Evolutionary conservation across 2,329 filamentous ascomycete species (phyloP), one percentile per base, ranked within the genome.

Genomic region (Diaporthe vexans): DNA sequence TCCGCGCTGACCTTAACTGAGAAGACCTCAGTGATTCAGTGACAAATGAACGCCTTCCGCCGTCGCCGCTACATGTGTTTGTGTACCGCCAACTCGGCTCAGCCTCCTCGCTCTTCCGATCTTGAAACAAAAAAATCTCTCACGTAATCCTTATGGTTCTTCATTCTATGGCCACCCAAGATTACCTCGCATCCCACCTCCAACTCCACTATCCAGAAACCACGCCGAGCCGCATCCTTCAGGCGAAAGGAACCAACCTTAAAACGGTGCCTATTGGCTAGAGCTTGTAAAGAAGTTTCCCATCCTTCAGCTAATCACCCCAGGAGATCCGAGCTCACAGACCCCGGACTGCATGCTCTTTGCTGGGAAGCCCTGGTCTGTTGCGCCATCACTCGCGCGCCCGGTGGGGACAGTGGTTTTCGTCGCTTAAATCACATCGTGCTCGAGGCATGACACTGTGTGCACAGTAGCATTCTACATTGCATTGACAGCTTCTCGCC

Each of bases 311-410:
- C 48, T 21, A 52, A 37, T 51, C 43, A 37, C 52, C 56, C 56
- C 57, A 52, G 68, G 43, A 52, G 48, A 51, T 52, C 56, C 56
- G 69, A 61, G 69, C 56, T 71, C 43, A 40, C 54, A 43, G n/a
- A 69, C 43, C 33, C 26, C 19, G 54, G 59, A 33, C 63, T 46
- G 56, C 63, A 35, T 61, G 43, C 24, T 24, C 5, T 54, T 4
- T 61, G 72, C 72, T 61, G 72, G 72, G 72, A 48, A 33, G 17
- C 72, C 72, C 40, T 40, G 58, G 61, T 69, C 51, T 29, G 40
- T 58, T 68, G 33, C 40, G 40, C 59, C 43, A 67, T 65, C 69
- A 73, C 71, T 57, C 54, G 51, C 35, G n/a, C 71, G 51, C 35
- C 26, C 9, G 58, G 56, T 65, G 65, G 71, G 61, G 51, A 73